Conservation (phyloP, 2,329 filamentous ascomycete genomes). For the Cytospora schulzeri region DNA sequence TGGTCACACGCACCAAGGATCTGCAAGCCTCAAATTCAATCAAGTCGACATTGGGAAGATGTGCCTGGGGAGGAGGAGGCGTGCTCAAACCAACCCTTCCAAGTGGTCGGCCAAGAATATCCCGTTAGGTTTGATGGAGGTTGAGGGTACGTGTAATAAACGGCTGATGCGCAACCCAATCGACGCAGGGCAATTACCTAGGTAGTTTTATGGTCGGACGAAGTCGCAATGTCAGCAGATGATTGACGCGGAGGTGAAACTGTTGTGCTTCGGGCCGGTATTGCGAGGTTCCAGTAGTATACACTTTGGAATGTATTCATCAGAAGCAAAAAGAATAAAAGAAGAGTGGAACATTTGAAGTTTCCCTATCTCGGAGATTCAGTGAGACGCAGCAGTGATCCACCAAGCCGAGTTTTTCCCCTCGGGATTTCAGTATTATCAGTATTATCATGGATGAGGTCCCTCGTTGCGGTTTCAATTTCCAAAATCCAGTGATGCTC, state of each 20-base stretch:
- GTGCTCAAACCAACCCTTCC: neutral
- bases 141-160: neutral
- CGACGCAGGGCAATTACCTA: neutral
- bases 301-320: neutral
- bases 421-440: too few relatives aligned
- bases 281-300: too few relatives aligned
- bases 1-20: conserved; percentile 11
- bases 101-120: neutral
- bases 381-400: neutral
- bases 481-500: too few relatives aligned
- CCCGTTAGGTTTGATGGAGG: neutral
- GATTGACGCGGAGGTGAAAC: neutral
- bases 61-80: neutral
- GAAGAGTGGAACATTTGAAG: too few relatives aligned
- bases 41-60: neutral
- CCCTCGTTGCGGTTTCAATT: too few relatives aligned
- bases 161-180: neutral
- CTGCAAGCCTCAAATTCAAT: conserved; percentile 11
- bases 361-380: neutral
- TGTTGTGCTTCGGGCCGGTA: neutral
- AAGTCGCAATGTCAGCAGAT: neutral
- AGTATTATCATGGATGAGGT: too few relatives aligned
- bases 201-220: neutral
- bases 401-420: neutral
- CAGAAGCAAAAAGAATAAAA: too few relatives aligned